These are phyloP conservation scores for Trichosanthes truncata DNA, from an alignment of 306 rosid genomes.

Conservation along the genomic window DNA sequence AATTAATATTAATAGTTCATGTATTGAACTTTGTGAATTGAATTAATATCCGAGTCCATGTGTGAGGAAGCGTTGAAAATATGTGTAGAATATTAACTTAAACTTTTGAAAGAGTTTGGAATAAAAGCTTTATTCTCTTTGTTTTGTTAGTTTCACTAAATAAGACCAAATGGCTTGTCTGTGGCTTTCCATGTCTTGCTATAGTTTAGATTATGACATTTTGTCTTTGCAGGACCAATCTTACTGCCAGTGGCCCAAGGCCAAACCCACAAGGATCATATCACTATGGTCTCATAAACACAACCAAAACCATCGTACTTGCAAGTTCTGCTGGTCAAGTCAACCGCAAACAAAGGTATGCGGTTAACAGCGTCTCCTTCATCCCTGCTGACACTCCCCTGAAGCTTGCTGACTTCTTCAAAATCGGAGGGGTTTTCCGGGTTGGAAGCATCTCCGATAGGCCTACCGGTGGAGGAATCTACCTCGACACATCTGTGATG, in stretches of 20 bases:
- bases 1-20: too few relatives aligned
- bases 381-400: conserved; percentile 15
- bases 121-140: background rate
- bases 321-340: conserved; percentile 16
- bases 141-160: background rate
- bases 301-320: conserved; percentile 13
- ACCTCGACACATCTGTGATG: conserved; percentile 15
- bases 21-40: too few relatives aligned
- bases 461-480: conserved; percentile 14
- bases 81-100: too few relatives aligned
- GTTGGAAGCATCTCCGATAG: conserved; percentile 18
- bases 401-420: conserved; percentile 14
- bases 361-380: conserved; percentile 14
- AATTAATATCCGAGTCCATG: too few relatives aligned
- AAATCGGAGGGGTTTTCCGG: conserved; percentile 8
- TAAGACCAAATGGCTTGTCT: background rate
- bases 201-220: background rate
- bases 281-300: conserved; percentile 15
- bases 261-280: conserved; percentile 20
- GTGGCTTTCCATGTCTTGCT: background rate
- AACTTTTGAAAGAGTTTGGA: too few relatives aligned
- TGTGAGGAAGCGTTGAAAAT: too few relatives aligned
- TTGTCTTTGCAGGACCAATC: conserved; percentile 11
- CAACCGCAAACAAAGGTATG: conserved; percentile 16
- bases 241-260: conserved; percentile 22